phyloP scores from a whole-genome alignment of 108 stramenopile species.

The Cyclotella baltica region DNA sequence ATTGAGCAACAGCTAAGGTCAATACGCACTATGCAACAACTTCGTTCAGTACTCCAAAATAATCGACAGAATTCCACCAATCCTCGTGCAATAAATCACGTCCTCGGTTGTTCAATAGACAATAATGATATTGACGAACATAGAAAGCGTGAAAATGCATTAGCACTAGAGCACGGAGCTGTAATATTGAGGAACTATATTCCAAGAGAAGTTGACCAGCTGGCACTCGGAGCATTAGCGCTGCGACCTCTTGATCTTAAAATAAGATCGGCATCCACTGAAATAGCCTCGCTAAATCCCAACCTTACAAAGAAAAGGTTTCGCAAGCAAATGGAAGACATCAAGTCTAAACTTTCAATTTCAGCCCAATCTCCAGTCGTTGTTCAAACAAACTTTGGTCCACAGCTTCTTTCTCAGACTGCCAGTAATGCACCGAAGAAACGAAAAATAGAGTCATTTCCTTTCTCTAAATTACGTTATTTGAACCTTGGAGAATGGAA shows the following conservation, averaged over 20 bases:
- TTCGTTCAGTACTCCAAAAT: conserved; percentile 27
- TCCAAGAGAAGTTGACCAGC: conserved; percentile 47
- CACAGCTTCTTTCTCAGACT: conserved; percentile 30
- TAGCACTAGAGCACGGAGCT: conserved; percentile 51
- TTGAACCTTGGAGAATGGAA: conserved; percentile 51
- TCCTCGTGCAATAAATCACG: conserved; percentile 23
- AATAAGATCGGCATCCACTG: not conserved
- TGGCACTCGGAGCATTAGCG: conserved; percentile 44
- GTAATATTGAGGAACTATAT: conserved; percentile 49
- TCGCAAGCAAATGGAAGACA: conserved; percentile 32
- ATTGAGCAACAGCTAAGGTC: conserved; percentile 44
- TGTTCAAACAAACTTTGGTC: conserved; percentile 51
- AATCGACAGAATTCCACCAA: conserved; percentile 16
- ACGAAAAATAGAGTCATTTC: conserved; percentile 42
- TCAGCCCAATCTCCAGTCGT: conserved; percentile 37
- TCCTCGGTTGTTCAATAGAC: conserved; percentile 40
- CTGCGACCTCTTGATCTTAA: conserved; percentile 46
- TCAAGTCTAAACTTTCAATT: conserved; percentile 40
- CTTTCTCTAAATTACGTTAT: conserved; percentile 45
- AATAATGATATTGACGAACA: conserved; percentile 32
- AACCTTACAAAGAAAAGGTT: conserved; percentile 2
- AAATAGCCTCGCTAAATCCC: not conserved
- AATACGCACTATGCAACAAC: conserved; percentile 39
- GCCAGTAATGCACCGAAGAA: conserved; percentile 31
- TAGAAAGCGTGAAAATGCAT: not conserved